Evolutionary conservation across 768 basidiomycete species (phyloP).

Genomic region (Suillus ampliporus): DNA sequence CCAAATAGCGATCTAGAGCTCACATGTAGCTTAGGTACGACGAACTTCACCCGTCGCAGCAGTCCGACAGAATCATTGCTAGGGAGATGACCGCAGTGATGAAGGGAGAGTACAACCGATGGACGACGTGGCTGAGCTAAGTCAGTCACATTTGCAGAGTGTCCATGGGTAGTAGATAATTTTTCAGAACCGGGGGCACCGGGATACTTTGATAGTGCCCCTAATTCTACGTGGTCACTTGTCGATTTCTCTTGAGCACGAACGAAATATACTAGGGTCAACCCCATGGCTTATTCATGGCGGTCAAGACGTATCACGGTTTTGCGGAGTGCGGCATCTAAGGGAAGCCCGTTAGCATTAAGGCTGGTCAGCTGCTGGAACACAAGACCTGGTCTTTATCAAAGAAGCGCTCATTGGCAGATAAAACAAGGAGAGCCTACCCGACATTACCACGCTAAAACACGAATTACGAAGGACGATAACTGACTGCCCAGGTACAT

Average conservation of each 20-base stretch:
- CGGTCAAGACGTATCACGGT: not conserved
- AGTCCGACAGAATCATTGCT: conserved; percentile 59
- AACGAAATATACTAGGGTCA: not conserved
- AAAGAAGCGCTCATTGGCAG: not conserved
- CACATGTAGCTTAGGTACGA: conserved; percentile 35
- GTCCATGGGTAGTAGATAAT: not conserved
- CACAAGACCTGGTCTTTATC: not conserved
- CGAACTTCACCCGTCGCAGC: conserved; percentile 66
- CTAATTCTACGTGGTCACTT: not conserved
- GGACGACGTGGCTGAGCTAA: conserved; percentile 58
- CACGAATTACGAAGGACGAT: too few relatives aligned
- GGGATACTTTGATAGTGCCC: not conserved
- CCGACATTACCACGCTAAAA: not conserved
- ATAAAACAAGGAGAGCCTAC: conserved; percentile 2
- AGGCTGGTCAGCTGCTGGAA: not conserved
- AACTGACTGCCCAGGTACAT: not conserved
- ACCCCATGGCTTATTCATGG: not conserved
- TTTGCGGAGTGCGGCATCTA: not conserved
- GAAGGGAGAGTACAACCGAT: conserved; percentile 47
- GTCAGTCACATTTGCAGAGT: conserved; percentile 3
- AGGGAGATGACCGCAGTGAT: conserved; percentile 55
- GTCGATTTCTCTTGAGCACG: not conserved
- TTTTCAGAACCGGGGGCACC: not conserved
- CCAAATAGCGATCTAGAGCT: not conserved
- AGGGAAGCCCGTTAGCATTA: not conserved